A percentile compares a stretch with the other conserved stretches of the same genome.
Evolutionary conservation across 306 rosid genomes (phyloP).

Genomic region (Delonix regia): DNA sequence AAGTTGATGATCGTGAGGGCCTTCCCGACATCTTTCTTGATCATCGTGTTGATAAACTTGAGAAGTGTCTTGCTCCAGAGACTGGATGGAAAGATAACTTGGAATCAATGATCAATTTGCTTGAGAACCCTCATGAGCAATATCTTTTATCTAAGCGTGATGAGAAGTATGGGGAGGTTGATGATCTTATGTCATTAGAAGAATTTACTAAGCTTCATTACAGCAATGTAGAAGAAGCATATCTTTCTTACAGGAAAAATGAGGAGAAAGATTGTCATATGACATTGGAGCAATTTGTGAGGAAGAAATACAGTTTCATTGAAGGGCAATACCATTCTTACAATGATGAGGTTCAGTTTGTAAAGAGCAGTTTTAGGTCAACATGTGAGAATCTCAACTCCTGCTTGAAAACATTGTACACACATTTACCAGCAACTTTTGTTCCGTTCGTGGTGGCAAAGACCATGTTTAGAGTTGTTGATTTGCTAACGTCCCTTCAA

Average conservation of each 20-base stretch:
- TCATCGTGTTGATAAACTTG: constrained; percentile 7
- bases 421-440: constrained; percentile 57
- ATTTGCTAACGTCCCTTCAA: constrained; percentile 33
- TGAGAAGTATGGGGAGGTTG: not conserved
- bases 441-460: constrained; percentile 29
- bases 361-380: constrained; percentile 26
- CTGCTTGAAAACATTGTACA: constrained; percentile 34
- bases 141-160: not conserved
- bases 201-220: constrained; percentile 26
- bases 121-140: constrained; percentile 27
- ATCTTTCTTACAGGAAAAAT: constrained; percentile 11
- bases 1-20: constrained; percentile 27
- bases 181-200: constrained; percentile 36
- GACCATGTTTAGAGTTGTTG: constrained; percentile 31
- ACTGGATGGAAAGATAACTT: constrained; percentile 37
- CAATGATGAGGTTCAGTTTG: constrained; percentile 39
- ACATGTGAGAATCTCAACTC: constrained; percentile 20
- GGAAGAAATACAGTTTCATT: constrained; percentile 15
- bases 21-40: constrained; percentile 41
- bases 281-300: constrained; percentile 43
- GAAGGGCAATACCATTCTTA: constrained; percentile 19
- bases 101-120: constrained; percentile 31
- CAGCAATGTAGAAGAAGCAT: not conserved
- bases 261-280: not conserved
- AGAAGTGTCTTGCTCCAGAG: constrained; percentile 1